Conservation (phyloP, 345 rosid genomes). For the Ailanthus altissimus region DNA sequence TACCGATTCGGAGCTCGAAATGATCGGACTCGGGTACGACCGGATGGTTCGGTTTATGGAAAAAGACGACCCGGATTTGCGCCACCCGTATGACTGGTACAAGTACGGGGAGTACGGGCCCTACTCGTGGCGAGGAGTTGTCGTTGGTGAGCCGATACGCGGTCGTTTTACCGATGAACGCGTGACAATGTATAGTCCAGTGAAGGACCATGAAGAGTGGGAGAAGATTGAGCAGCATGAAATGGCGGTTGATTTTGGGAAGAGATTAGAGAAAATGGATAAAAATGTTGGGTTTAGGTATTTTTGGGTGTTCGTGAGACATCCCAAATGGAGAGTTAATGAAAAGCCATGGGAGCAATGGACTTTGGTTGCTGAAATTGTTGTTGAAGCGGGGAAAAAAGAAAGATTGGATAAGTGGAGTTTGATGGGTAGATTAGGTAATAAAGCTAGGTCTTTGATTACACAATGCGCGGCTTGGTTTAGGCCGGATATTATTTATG, state of each 20-base stretch:
- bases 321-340: conserved; percentile 79
- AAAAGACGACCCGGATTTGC: conserved; percentile 80
- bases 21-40: conserved; percentile 89
- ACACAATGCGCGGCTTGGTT: conserved; percentile 89
- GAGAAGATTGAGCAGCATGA: conserved; percentile 88
- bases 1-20: conserved; percentile 72
- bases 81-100: conserved; percentile 88
- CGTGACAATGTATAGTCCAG: conserved; percentile 65
- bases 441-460: conserved; percentile 62
- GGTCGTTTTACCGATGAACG: conserved; percentile 83
- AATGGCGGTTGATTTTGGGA: conserved; percentile 73
- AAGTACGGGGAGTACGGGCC: conserved; percentile 95
- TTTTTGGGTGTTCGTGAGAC: conserved; percentile 91
- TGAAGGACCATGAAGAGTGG: conserved; percentile 73
- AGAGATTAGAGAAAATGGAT: conserved; percentile 63
- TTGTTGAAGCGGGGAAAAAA: conserved; percentile 59
- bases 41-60: conserved; percentile 90
- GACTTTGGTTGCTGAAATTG: conserved; percentile 90
- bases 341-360: conserved; percentile 94
- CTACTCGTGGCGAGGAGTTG: conserved; percentile 94
- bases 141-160: conserved; percentile 82
- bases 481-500: conserved; percentile 89
- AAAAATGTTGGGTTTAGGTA: conserved; percentile 63
- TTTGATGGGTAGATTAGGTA: conserved; percentile 90
- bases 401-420: conserved; percentile 93